phyloP scores from a whole-genome alignment of 345 rosid species.

The Acer negundo region DNA sequence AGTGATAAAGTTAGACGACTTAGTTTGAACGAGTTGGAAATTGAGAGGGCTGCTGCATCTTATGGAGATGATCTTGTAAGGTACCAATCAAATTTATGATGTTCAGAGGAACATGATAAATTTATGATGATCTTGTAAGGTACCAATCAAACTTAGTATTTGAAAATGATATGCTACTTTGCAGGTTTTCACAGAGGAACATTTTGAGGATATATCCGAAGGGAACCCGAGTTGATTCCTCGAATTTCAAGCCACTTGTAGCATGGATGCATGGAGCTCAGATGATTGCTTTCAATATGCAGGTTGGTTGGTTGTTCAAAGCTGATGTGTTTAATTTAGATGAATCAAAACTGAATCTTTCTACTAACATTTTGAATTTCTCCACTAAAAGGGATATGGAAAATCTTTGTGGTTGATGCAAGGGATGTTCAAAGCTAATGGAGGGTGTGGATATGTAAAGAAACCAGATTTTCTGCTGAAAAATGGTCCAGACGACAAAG shows the following conservation, averaged over 20 bases:
- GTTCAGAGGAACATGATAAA: too few species aligned
- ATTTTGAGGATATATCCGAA: slow-evolving; percentile 86
- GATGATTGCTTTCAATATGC: slow-evolving; percentile 98
- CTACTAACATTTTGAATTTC: slow-evolving; percentile 9
- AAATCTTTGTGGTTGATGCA: slow-evolving; percentile 90
- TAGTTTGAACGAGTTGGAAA: slow-evolving; percentile 73
- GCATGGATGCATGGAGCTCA: slow-evolving; percentile 99
- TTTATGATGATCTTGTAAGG: slow-evolving; percentile 54
- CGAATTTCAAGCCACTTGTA: slow-evolving; percentile 79
- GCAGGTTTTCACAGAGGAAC: slow-evolving; percentile 82
- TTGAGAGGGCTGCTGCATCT: slow-evolving; percentile 56
- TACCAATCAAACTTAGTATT: slow-evolving; percentile 15
- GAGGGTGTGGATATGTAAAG: slow-evolving; percentile 88
- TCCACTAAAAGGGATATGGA: slow-evolving; percentile 63
- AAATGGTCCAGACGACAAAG: slow-evolving; percentile 42
- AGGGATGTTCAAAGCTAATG: slow-evolving; percentile 92
- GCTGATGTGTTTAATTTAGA: background rate
- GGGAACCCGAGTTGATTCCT: slow-evolving; percentile 81
- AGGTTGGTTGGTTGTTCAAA: slow-evolving; percentile 38
- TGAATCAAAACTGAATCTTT: background rate
- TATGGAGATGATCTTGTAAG: slow-evolving; percentile 61
- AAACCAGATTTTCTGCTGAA: slow-evolving; percentile 71
- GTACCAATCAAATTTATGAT: slow-evolving; percentile 28
- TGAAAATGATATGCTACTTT: slow-evolving; percentile 1
- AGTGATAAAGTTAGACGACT: slow-evolving; percentile 61